These are phyloP conservation scores for Fraxinus greggii DNA, from an alignment of 305 asterid species.

Conservation along the genomic window DNA sequence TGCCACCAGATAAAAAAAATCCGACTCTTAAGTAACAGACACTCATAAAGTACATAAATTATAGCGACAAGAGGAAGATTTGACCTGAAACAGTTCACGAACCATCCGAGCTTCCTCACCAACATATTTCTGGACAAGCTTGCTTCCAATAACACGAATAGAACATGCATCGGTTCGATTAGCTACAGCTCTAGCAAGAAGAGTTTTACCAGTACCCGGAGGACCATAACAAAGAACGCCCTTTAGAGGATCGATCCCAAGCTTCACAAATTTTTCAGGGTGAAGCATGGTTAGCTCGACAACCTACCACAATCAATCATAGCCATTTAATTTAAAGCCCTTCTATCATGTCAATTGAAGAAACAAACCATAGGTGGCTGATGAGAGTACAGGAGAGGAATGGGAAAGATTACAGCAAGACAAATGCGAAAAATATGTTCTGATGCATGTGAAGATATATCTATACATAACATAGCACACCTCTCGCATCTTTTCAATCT, in stretches of 20 bases:
- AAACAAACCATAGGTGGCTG: neutral
- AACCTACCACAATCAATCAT: conserved; percentile 48
- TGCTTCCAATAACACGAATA: neutral
- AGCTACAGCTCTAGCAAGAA: neutral
- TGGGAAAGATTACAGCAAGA: conserved; percentile 6
- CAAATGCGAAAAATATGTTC: neutral
- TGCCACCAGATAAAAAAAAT: conserved; percentile 27
- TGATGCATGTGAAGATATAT: neutral
- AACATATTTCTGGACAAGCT: conserved; percentile 27
- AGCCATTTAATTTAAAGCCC: neutral
- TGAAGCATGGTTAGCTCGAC: conserved; percentile 98
- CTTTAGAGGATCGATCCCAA: conserved; percentile 96
- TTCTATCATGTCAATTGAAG: neutral
- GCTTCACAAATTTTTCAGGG: conserved; percentile 92
- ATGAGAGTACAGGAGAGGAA: neutral
- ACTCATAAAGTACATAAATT: neutral
- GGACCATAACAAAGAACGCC: conserved; percentile 97
- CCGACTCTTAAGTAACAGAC: neutral
- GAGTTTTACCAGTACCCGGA: conserved; percentile 84
- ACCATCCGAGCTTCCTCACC: conserved; percentile 99
- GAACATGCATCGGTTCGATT: neutral
- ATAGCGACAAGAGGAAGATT: neutral
- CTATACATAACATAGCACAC: conserved; percentile 14
- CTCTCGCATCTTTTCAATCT: conserved; percentile 66
- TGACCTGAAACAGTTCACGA: conserved; percentile 91